Percentiles rank a stretch among this genome's conserved stretches.
phyloP scores from a whole-genome alignment of 2,329 filamentous ascomycete species.

The Raffaelea ambrosiae region DNA sequence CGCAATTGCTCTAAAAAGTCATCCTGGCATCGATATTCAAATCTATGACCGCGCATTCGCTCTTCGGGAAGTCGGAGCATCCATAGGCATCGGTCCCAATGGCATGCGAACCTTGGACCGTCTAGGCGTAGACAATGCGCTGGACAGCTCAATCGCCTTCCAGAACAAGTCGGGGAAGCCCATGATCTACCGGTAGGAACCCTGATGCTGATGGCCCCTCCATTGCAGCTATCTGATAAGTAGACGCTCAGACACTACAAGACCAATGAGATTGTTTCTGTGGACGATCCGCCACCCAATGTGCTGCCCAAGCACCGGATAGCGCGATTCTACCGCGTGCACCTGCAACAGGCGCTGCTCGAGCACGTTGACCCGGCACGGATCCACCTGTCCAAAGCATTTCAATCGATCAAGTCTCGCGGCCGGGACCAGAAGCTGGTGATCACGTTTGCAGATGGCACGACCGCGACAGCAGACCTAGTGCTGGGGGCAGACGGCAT shows the following conservation, averaged over 20 bases:
- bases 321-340: conserved; percentile 36
- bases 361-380: conserved; percentile 30
- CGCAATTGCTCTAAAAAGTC: conserved; percentile 19
- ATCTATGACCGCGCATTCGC: background rate
- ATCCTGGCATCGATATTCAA: conserved; percentile 9
- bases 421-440: conserved; percentile 19
- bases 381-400: conserved; percentile 35
- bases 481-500: conserved; percentile 46
- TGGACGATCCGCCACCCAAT: conserved; percentile 27
- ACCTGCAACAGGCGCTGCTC: conserved; percentile 39
- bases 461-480: conserved; percentile 32
- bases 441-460: conserved; percentile 38
- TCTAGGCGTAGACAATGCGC: conserved; percentile 37
- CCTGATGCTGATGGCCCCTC: background rate
- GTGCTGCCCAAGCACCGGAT: conserved; percentile 30
- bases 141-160: conserved; percentile 29
- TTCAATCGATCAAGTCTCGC: conserved; percentile 24
- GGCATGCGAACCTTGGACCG: conserved; percentile 42
- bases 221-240: background rate
- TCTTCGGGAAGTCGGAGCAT: conserved; percentile 2
- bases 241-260: conserved; percentile 25
- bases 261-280: conserved; percentile 34
- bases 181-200: conserved; percentile 33
- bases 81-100: conserved; percentile 39
- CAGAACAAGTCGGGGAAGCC: conserved; percentile 31